phyloP scores from a whole-genome alignment of 805 yeast genomes.

The Monosporozyma aerobia region DNA sequence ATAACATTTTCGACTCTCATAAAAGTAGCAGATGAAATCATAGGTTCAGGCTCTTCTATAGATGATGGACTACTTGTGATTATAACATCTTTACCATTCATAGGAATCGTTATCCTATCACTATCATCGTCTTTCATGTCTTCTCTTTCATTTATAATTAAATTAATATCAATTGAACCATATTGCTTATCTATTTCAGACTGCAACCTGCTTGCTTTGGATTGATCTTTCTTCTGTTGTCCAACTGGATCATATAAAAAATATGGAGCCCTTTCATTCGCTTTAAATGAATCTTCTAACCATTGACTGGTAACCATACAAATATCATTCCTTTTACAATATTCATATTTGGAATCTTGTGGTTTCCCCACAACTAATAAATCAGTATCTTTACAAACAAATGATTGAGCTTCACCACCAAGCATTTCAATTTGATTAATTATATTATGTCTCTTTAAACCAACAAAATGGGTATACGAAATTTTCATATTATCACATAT shows the following conservation, averaged over 20 bases:
- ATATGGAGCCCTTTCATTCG: background rate
- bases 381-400: conserved; percentile 53
- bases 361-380: conserved; percentile 61
- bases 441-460: conserved; percentile 70
- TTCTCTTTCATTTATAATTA: background rate
- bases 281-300: conserved; percentile 44
- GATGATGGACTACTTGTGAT: background rate
- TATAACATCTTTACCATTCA: background rate
- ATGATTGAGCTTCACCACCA: conserved; percentile 69
- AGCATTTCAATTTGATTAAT: conserved; percentile 50
- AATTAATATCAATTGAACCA: background rate
- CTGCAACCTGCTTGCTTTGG: background rate
- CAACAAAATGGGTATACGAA: conserved; percentile 64
- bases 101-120: background rate
- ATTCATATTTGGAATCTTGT: conserved; percentile 63
- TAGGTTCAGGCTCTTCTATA: background rate
- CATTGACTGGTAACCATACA: conserved; percentile 69
- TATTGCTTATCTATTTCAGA: background rate
- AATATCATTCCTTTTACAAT: conserved; percentile 55
- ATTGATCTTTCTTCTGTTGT: background rate
- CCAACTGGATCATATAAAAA: background rate
- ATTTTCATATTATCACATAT: background rate
- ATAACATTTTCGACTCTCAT: too few relatives aligned
- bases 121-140: background rate
- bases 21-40: too few relatives aligned